Evolutionary conservation across 345 rosid species (phyloP).

Genomic region (Gossypioides kirkii): DNA sequence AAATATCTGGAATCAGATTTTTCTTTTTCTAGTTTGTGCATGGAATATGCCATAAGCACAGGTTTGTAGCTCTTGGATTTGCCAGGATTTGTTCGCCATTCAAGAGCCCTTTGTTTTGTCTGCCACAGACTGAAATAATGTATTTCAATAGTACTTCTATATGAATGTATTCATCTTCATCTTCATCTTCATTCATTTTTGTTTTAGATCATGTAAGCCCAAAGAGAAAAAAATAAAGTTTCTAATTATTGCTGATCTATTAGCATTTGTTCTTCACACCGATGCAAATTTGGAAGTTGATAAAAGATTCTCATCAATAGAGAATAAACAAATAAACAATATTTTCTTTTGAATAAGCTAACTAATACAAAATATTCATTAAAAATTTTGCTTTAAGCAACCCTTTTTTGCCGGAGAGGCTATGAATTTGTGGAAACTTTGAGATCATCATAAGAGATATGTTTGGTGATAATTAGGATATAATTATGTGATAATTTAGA

Average conservation of each 20-base stretch:
- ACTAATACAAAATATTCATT: too few relatives aligned
- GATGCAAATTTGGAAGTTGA: neutral
- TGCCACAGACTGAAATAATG: neutral
- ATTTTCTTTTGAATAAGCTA: too few relatives aligned
- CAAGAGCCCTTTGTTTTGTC: neutral
- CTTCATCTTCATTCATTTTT: neutral
- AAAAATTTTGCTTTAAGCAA: too few relatives aligned
- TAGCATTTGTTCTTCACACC: neutral
- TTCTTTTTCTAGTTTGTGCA: constrained; percentile 9
- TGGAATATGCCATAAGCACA: neutral
- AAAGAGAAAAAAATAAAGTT: neutral
- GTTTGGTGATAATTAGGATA: too few relatives aligned
- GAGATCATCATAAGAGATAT: too few relatives aligned
- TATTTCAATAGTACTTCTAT: neutral
- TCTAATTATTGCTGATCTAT: neutral
- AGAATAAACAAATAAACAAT: too few relatives aligned
- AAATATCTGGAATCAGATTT: neutral
- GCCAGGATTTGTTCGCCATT: neutral
- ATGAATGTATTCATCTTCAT: neutral
- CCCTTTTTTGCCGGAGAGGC: too few relatives aligned
- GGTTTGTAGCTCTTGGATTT: neutral
- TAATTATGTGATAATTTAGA: too few relatives aligned
- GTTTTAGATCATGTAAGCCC: neutral
- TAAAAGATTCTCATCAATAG: too few relatives aligned
- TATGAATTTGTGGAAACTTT: too few relatives aligned